Evolutionary conservation across 2,329 filamentous ascomycete species (phyloP), one percentile per base, ranked within the genome.

Genomic region (Talaromyces verruculosus): DNA sequence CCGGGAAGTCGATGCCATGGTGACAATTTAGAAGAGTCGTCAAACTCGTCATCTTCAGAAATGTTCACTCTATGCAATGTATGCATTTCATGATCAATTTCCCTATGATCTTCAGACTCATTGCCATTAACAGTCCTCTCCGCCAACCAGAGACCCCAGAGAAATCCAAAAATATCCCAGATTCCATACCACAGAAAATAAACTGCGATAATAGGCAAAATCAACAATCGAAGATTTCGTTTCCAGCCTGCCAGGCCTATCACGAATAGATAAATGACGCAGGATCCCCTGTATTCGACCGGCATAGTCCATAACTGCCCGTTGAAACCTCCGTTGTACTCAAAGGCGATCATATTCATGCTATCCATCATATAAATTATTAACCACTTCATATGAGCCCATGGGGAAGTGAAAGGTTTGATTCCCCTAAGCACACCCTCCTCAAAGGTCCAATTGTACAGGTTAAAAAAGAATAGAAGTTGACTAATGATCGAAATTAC

Each of bases 271-370:
- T 71, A 72, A 25, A 71, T 63, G 13, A 69, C 58, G 45, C 68
- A 70, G 3, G 71, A 73, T 3, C 71, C 71, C 3, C 70, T 63
- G 28, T 71, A 69, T 30, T 73, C 71, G 10, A 71, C 41, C 1
- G 70, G 69, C 68, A 73, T 73, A 25, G 71, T 73, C 71, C 71
- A 73, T 1, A 72, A 43, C 35, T 72, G 71, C 3, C 67, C 65
- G 58, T 72, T 72, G 33, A 72, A 41, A 1, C 68, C 68, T 5
- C 65, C 67, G n/a, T 67, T 69, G 55, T 71, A 69, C 35, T 70
- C 67, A 28, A 69, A 68, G 13, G 68, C 64, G 11, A 71, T 67
- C 25, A 70, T 65, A 28, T 71, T 69, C n/a, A 71, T 65, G 59
- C 63, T 69, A 1, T 72, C 71, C 5, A 68, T 55, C 69, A 72